phyloP scores from a whole-genome alignment of 768 basidiomycete species.

The Pleurotus eryngii region DNA sequence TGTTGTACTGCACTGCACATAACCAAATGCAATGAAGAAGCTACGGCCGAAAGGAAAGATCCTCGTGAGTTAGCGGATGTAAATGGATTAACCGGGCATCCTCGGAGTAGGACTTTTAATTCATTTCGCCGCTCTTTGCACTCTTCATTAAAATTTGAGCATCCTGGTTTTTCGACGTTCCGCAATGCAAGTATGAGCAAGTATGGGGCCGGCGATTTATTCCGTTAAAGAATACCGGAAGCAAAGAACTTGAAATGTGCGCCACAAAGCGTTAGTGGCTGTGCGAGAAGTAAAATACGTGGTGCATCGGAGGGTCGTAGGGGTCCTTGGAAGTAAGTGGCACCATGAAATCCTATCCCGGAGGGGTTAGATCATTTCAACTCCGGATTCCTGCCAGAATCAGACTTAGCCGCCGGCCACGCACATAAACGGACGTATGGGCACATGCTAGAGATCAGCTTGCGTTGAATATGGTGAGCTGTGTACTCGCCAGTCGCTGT shows the following conservation, averaged over 20 bases:
- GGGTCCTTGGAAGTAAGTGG: slow-evolving; percentile 8
- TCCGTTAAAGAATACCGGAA: slow-evolving; percentile 9
- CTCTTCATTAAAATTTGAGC: no score
- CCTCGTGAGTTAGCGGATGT: no score
- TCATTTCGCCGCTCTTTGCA: no score
- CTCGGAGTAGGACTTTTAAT: no score
- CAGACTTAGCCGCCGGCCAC: slow-evolving; percentile 4
- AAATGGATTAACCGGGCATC: no score
- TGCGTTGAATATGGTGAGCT: background rate
- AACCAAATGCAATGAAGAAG: no score
- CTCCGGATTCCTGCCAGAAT: slow-evolving; percentile 7
- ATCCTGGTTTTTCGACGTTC: no score
- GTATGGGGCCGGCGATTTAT: slow-evolving; percentile 6
- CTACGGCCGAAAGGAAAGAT: no score
- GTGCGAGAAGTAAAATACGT: background rate
- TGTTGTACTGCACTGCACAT: no score
- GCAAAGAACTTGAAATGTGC: background rate
- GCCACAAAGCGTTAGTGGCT: slow-evolving; percentile 8
- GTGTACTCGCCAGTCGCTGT: background rate
- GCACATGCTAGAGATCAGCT: background rate
- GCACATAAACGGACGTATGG: background rate
- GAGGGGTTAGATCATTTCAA: background rate
- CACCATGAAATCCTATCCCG: slow-evolving; percentile 2
- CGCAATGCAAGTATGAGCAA: no score
- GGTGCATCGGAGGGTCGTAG: background rate